These are phyloP conservation scores for Quercus bicolor DNA, from an alignment of 306 rosid species.

Conservation along the genomic window DNA sequence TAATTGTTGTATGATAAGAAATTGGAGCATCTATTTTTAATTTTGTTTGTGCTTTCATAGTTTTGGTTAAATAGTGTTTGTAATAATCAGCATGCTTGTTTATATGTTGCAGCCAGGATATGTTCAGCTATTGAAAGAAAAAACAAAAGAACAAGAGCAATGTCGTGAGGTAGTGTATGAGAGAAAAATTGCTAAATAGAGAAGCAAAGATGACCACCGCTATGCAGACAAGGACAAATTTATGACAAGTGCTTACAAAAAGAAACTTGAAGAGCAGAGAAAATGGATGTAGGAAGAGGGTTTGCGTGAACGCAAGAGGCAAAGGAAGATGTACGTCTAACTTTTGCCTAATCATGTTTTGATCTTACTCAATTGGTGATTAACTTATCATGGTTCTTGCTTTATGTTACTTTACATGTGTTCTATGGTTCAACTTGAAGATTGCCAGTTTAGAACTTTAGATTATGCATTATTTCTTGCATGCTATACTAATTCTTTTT, in stretches of 20 bases:
- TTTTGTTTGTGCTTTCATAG: not conserved
- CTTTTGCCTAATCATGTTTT: not conserved
- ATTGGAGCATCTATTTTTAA: not conserved
- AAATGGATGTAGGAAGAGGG: conserved; percentile 84
- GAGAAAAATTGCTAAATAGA: conserved; percentile 82
- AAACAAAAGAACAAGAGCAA: conserved; percentile 65
- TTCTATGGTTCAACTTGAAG: not conserved
- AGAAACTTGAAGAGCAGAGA: conserved; percentile 74
- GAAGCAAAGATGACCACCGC: conserved; percentile 81
- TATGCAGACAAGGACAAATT: conserved; percentile 78
- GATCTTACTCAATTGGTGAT: not conserved
- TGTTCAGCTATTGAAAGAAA: conserved; percentile 49
- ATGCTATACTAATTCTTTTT: not conserved
- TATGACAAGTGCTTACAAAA: conserved; percentile 78
- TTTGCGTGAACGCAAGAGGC: conserved; percentile 68
- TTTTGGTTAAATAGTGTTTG: not conserved
- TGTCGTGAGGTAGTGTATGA: conserved; percentile 74
- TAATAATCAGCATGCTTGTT: conserved; percentile 5
- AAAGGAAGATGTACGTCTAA: conserved; percentile 72
- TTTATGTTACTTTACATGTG: conserved; percentile 14
- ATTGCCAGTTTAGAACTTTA: not conserved
- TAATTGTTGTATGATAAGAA: not conserved
- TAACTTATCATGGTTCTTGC: conserved; percentile 2
- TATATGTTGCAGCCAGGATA: conserved; percentile 70
- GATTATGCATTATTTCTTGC: not conserved